These are phyloP conservation scores for Lasiodiplodia citricola DNA, from an alignment of 2,329 filamentous ascomycete species.

Conservation along the genomic window DNA sequence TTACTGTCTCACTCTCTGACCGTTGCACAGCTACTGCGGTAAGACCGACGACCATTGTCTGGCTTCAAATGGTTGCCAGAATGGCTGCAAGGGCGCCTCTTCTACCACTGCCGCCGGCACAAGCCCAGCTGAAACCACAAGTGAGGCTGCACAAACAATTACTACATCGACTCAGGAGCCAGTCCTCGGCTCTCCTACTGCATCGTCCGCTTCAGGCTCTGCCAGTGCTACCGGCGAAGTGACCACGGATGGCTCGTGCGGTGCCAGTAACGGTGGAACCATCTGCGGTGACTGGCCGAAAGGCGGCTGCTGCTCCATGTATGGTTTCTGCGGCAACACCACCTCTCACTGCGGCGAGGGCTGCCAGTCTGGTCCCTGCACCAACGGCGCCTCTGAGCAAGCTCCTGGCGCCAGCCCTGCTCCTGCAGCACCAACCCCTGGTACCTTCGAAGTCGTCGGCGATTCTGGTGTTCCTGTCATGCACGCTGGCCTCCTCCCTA, in stretches of 20 bases:
- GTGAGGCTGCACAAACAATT: background rate
- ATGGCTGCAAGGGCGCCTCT: slow-evolving; percentile 41
- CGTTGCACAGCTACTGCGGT: slow-evolving; percentile 41
- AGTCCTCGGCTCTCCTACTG: slow-evolving; percentile 42
- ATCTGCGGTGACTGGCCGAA: slow-evolving; percentile 59
- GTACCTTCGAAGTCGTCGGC: slow-evolving; percentile 57
- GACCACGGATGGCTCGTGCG: slow-evolving; percentile 62
- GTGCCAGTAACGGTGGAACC: slow-evolving; percentile 54
- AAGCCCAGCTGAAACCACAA: slow-evolving; percentile 38
- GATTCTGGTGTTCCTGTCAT: slow-evolving; percentile 67
- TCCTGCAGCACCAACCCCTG: slow-evolving; percentile 52
- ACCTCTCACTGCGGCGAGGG: slow-evolving; percentile 61
- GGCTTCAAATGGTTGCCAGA: slow-evolving; percentile 46
- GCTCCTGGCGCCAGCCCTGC: slow-evolving; percentile 53
- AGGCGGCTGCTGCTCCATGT: slow-evolving; percentile 63
- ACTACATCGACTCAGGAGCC: slow-evolving; percentile 34
- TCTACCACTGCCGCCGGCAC: slow-evolving; percentile 30
- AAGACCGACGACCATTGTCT: slow-evolving; percentile 45
- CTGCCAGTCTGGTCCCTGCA: slow-evolving; percentile 61
- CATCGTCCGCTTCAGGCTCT: slow-evolving; percentile 29
- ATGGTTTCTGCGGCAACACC: slow-evolving; percentile 60
- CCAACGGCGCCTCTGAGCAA: slow-evolving; percentile 44
- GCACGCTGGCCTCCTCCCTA: slow-evolving; percentile 65
- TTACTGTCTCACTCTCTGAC: slow-evolving; percentile 25
- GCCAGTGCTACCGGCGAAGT: slow-evolving; percentile 31